phyloP scores from a whole-genome alignment of 2,329 filamentous ascomycete genomes.

The Xylaria polymorpha region DNA sequence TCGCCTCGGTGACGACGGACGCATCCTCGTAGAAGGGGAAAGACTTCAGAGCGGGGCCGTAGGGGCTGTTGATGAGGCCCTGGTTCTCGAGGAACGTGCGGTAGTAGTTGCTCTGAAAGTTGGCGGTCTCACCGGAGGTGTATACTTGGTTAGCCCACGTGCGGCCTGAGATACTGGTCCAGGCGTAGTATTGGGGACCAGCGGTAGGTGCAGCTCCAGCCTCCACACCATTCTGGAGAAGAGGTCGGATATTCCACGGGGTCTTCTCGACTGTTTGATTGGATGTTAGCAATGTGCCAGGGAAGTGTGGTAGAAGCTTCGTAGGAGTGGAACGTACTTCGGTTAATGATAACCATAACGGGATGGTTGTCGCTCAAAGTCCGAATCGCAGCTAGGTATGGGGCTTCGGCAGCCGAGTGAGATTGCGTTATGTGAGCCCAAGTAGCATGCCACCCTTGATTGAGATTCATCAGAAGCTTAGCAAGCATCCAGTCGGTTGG shows the following conservation, averaged over 20 bases:
- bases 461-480: conserved; percentile 62
- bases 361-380: conserved; percentile 60
- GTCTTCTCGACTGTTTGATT: conserved; percentile 47
- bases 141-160: conserved; percentile 43
- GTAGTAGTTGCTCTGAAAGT: conserved; percentile 37
- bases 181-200: conserved; percentile 49
- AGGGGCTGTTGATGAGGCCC: conserved; percentile 54
- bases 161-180: conserved; percentile 46
- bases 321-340: conserved; percentile 44
- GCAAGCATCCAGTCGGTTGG: conserved; percentile 62
- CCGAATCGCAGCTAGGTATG: conserved; percentile 59
- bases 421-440: conserved; percentile 58
- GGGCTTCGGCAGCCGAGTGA: conserved; percentile 58
- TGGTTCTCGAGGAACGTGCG: conserved; percentile 43
- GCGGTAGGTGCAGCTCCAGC: conserved; percentile 47
- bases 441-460: conserved; percentile 60
- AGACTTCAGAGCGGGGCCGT: conserved; percentile 53
- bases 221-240: conserved; percentile 47
- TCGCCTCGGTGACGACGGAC: conserved; percentile 51
- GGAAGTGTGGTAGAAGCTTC: background rate
- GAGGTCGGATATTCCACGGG: conserved; percentile 48
- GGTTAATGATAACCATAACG: conserved; percentile 53
- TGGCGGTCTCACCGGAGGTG: conserved; percentile 30
- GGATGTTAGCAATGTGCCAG: conserved; percentile 15
- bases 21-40: conserved; percentile 61